Evolutionary conservation across 1,284 basidiomycete species (phyloP).

Genomic region (Cryptococcus sp.): DNA sequence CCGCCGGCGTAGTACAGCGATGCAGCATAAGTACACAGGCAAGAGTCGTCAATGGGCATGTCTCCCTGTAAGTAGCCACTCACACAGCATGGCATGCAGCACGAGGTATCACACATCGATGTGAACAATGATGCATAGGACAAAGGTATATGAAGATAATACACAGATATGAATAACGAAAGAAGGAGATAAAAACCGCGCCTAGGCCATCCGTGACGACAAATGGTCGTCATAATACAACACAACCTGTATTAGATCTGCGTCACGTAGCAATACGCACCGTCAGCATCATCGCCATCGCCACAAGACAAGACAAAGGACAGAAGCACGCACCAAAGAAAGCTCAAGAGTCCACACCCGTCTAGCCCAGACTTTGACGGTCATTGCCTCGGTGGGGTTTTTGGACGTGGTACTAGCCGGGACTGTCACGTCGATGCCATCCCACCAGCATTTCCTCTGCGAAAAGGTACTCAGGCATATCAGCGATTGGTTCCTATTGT

Average conservation of each 20-base stretch:
- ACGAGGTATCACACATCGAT: background rate
- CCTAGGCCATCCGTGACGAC: too few relatives aligned
- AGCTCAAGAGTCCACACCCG: conserved; percentile 99
- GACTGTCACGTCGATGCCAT: conserved; percentile 88
- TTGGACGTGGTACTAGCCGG: conserved; percentile 52
- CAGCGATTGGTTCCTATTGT: background rate
- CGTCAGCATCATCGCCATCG: too few relatives aligned
- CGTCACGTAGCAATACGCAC: too few relatives aligned
- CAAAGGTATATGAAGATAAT: background rate
- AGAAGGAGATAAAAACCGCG: background rate
- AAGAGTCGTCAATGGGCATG: too few relatives aligned
- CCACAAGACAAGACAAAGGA: too few relatives aligned
- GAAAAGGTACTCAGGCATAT: background rate
- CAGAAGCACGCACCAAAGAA: conserved; percentile 70
- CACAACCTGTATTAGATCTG: too few relatives aligned
- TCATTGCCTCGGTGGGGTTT: conserved; percentile 57
- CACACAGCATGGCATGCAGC: too few relatives aligned
- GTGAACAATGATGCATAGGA: background rate
- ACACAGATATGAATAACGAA: background rate
- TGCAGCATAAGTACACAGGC: too few relatives aligned
- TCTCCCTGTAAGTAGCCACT: too few relatives aligned
- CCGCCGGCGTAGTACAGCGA: too few relatives aligned
- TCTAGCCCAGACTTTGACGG: conserved; percentile 90
- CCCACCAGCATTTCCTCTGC: conserved; percentile 99
- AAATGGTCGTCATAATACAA: too few relatives aligned